Evolutionary conservation across 768 basidiomycete genomes (phyloP), one percentile per base, ranked within the genome.

Genomic region (Mycena crocata): DNA sequence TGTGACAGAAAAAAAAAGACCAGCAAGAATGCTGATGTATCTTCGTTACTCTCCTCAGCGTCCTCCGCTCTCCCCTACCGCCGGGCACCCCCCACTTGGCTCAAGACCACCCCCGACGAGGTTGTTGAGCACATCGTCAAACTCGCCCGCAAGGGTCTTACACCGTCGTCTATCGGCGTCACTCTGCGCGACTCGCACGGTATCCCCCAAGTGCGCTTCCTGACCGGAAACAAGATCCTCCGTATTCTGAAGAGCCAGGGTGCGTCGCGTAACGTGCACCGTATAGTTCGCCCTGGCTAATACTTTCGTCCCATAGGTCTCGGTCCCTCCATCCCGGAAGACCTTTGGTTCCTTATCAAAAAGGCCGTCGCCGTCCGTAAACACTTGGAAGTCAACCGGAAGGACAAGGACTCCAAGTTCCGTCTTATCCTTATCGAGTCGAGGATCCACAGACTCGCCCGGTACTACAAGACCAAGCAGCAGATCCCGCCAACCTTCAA

Each of bases 281-380:
- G 80, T 76, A 79, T 76, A 60, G 73, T 74, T 73, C 40, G 32
- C 42, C 59, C 35, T 58, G n/a, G n/a, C n/a, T n/a, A n/a, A n/a
- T 59, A 70, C 58, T 67, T 65, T 48, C 45, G 35, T 14, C 54
- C 28, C 64, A 52, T 63, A 97, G 96, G 94, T 84, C 93, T 99
- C 84, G 96, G 91, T 80, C 96, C 97, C 76, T 88, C 90, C 83
- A 94, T 99, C 85, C 97, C 97, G 74, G 97, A 99, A 90, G 97
- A 98, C 89, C 93, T 98, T 69, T 98, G 95, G 93, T 92, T 95
- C 89, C 91, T 98, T 82, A 92, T 99, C 90, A 98, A 98, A 91
- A 99, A 98, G 91, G 97, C 97, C 81, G 96, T 99, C 77, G 87
- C 94, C 75, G 95, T 99, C 77, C 95, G 96, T 84, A 99, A 98